Conservation (phyloP, 2,329 filamentous ascomycete species). For the Raffaelea ambrosiae region DNA sequence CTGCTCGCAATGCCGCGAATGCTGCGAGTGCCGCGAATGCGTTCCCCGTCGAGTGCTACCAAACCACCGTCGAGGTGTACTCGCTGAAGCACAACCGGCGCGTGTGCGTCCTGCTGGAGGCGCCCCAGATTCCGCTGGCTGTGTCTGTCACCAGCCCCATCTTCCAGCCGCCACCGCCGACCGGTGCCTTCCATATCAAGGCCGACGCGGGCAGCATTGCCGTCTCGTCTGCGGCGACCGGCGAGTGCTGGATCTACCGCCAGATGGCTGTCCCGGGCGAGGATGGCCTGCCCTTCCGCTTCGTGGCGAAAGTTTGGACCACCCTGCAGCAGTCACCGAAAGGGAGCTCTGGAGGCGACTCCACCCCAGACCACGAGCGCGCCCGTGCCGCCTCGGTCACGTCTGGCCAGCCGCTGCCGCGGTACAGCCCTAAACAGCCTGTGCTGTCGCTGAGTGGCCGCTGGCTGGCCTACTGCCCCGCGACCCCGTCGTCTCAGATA, state of each 20-base stretch:
- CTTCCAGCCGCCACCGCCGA: conserved; percentile 60
- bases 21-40: conserved; percentile 11
- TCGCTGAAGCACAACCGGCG: conserved; percentile 68
- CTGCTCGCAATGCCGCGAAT: background rate
- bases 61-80: conserved; percentile 84
- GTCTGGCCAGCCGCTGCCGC: conserved; percentile 25
- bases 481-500: conserved; percentile 61
- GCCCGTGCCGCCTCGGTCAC: conserved; percentile 17
- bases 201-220: conserved; percentile 64
- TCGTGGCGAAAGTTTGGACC: conserved; percentile 89
- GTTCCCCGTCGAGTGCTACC: conserved; percentile 52
- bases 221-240: conserved; percentile 72
- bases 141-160: conserved; percentile 52
- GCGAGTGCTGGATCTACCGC: conserved; percentile 75
- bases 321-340: conserved; percentile 57
- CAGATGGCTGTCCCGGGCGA: conserved; percentile 37
- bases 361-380: conserved; percentile 29
- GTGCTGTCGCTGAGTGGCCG: conserved; percentile 61
- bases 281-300: conserved; percentile 42
- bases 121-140: conserved; percentile 52
- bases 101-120: conserved; percentile 65
- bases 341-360: conserved; percentile 26
- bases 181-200: conserved; percentile 65
- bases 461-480: conserved; percentile 72
- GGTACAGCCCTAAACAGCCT: conserved; percentile 46